Evolutionary conservation across 176 grass and related monocot genomes (phyloP).

Genomic region (Oryza nivara): DNA sequence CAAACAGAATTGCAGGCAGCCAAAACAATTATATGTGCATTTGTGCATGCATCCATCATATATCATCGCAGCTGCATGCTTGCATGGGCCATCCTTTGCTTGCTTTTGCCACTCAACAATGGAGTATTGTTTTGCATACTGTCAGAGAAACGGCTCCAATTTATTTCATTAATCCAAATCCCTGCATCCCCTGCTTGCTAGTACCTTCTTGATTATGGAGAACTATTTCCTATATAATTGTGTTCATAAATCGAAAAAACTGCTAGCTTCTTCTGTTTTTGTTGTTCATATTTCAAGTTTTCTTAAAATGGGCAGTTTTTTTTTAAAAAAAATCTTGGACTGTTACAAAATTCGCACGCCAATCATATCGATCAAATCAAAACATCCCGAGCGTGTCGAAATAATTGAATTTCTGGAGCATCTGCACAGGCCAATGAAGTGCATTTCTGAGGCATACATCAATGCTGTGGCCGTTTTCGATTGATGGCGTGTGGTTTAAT

Average conservation of each 20-base stretch:
- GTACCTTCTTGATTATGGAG: too few relatives aligned
- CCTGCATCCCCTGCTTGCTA: background rate
- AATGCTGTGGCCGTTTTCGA: background rate
- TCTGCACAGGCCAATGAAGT: background rate
- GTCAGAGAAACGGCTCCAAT: background rate
- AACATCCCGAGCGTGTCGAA: too few relatives aligned
- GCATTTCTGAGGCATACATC: background rate
- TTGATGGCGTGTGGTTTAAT: background rate
- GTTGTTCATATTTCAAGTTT: too few relatives aligned
- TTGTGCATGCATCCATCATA: background rate
- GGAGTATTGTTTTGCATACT: too few relatives aligned
- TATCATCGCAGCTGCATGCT: background rate
- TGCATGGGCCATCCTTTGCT: background rate
- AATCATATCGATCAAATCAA: too few relatives aligned
- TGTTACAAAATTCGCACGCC: too few relatives aligned
- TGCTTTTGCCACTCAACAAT: too few relatives aligned
- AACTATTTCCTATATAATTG: background rate
- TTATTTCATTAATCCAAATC: background rate
- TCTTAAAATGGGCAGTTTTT: too few relatives aligned
- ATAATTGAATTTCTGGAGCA: background rate
- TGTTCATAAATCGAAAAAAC: background rate
- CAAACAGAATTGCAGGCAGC: constrained; percentile 49
- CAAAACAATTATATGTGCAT: background rate
- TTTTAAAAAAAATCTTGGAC: too few relatives aligned
- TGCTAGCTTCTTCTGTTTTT: too few relatives aligned